Percentiles rank a stretch among this genome's conserved stretches.
These are phyloP conservation scores for Rubroboletus satanas DNA, from an alignment of 768 basidiomycete species.

Conservation along the genomic window DNA sequence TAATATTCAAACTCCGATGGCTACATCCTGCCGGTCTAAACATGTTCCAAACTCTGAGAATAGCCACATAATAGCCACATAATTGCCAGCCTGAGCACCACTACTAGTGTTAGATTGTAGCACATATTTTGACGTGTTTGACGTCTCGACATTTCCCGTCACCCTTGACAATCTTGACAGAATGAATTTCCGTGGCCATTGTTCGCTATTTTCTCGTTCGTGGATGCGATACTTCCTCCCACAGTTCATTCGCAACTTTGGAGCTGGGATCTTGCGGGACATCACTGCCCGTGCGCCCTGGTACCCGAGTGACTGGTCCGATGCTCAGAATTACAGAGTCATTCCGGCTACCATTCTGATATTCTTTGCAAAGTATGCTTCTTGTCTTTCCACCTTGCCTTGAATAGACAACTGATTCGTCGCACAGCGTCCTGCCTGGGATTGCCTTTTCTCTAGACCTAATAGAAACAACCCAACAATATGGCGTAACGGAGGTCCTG, in stretches of 20 bases:
- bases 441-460: constrained; percentile 90
- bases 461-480: constrained; percentile 85
- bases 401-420: background rate
- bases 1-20: too few species aligned
- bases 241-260: constrained; percentile 32
- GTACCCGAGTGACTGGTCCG: constrained; percentile 85
- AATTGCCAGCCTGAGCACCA: too few species aligned
- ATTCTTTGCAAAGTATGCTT: constrained; percentile 75
- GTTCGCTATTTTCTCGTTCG: background rate
- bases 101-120: background rate
- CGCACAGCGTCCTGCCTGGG: constrained; percentile 71
- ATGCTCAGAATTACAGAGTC: constrained; percentile 90
- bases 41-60: background rate
- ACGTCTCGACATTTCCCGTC: background rate
- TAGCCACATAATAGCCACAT: too few species aligned
- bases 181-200: too few species aligned
- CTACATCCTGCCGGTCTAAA: background rate
- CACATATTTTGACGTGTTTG: background rate
- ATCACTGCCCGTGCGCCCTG: constrained; percentile 68
- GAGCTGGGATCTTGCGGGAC: constrained; percentile 67
- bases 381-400: background rate
- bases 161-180: too few species aligned
- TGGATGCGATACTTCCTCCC: background rate
- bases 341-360: constrained; percentile 82
- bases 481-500: constrained; percentile 86